A percentile compares a stretch with the other conserved stretches of the same genome.
Conservation (phyloP, 345 rosid genomes). For the Dipteronia sinensis region DNA sequence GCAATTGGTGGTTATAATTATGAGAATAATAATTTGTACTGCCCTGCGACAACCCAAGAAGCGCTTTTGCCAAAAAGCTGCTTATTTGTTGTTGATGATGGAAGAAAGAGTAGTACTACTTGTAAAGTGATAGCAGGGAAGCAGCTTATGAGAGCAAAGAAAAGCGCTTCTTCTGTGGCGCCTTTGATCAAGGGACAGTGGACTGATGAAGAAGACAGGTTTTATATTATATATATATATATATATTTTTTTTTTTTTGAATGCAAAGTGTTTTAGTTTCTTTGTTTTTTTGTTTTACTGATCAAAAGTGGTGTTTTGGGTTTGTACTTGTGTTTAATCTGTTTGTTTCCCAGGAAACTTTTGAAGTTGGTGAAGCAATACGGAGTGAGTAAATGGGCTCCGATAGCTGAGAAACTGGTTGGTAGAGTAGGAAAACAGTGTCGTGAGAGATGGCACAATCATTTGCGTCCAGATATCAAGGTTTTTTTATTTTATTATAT, state of each 20-base stretch:
- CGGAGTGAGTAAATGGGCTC: conserved; percentile 90
- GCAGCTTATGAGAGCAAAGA: conserved; percentile 26
- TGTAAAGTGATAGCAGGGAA: conserved; percentile 29
- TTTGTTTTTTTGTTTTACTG: neutral
- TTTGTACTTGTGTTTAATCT: neutral
- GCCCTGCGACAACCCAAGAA: conserved; percentile 34
- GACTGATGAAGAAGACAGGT: conserved; percentile 95
- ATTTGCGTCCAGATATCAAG: conserved; percentile 92
- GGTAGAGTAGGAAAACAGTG: conserved; percentile 98
- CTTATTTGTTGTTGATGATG: conserved; percentile 32
- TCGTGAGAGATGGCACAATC: conserved; percentile 99
- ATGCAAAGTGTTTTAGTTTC: too few relatives aligned
- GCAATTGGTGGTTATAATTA: conserved; percentile 15
- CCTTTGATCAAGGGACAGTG: conserved; percentile 93
- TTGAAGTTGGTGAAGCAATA: conserved; percentile 76
- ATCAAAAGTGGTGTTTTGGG: neutral
- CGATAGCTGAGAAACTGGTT: conserved; percentile 68
- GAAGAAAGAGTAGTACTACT: conserved; percentile 19
- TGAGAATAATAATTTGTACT: conserved; percentile 12
- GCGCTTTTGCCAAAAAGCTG: conserved; percentile 1
- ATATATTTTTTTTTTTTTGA: neutral
- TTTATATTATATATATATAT: neutral
- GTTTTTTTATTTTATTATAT: conserved; percentile 27
- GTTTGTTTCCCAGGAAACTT: conserved; percentile 53
- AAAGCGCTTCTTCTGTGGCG: conserved; percentile 33